These are phyloP conservation scores for Boletus rufocinnamomeus DNA, from an alignment of 768 basidiomycete genomes.

Conservation along the genomic window DNA sequence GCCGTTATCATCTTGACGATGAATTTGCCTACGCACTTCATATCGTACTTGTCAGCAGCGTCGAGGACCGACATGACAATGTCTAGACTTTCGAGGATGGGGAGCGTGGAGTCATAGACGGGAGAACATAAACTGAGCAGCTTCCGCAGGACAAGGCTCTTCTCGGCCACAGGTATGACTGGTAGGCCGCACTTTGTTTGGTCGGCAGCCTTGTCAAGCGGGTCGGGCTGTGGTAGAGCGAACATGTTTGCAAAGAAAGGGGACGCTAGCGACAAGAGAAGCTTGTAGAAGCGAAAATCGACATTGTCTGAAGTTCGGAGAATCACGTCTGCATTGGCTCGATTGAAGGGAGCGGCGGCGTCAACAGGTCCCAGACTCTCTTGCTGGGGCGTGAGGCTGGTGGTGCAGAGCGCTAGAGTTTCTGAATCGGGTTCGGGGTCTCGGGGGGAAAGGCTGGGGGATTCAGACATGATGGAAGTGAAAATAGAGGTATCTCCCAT, in stretches of 20 bases:
- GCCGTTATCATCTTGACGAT: conserved; percentile 35
- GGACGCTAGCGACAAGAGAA: conserved; percentile 56
- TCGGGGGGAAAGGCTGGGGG: conserved; percentile 6
- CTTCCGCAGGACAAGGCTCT: conserved; percentile 41
- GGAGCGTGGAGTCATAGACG: conserved; percentile 38
- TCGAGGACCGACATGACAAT: conserved; percentile 45
- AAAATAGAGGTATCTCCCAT: background rate
- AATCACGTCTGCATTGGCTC: conserved; percentile 52
- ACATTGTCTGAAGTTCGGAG: conserved; percentile 54
- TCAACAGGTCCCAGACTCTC: conserved; percentile 23
- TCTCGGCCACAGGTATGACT: conserved; percentile 51
- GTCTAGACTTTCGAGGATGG: conserved; percentile 39
- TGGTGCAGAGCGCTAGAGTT: background rate
- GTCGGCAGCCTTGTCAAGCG: conserved; percentile 31
- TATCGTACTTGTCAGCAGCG: conserved; percentile 53
- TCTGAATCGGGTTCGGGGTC: conserved; percentile 12
- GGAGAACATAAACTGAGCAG: conserved; percentile 53
- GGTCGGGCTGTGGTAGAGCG: conserved; percentile 46
- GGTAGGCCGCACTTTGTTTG: conserved; percentile 39
- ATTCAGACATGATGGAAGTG: conserved; percentile 18
- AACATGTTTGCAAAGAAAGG: conserved; percentile 60
- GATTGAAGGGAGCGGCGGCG: conserved; percentile 47
- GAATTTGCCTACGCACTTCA: conserved; percentile 44
- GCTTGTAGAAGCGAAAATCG: conserved; percentile 55
- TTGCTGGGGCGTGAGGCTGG: conserved; percentile 3